Conservation (phyloP, 257 asterid genomes). For the Plantago major region DNA sequence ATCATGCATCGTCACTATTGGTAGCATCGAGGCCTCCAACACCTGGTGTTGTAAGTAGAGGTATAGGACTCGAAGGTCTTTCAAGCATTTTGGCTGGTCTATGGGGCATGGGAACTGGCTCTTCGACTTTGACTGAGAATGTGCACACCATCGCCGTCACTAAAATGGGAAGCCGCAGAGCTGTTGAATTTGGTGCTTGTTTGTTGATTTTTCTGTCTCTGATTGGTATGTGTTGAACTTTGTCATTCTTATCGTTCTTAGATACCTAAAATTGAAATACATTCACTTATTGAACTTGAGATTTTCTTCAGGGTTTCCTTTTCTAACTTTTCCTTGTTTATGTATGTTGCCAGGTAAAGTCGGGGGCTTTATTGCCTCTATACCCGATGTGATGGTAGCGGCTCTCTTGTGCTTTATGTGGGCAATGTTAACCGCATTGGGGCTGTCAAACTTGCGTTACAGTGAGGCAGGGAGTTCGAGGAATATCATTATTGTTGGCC, state of each 20-base stretch:
- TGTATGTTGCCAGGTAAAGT: slow-evolving; percentile 66
- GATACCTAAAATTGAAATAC: not conserved
- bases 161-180: slow-evolving; percentile 98
- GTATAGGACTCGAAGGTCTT: slow-evolving; percentile 97
- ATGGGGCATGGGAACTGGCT: slow-evolving; percentile 97
- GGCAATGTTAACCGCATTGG: slow-evolving; percentile 93
- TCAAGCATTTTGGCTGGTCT: slow-evolving; percentile 92
- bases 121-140: slow-evolving; percentile 91
- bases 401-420: slow-evolving; percentile 97
- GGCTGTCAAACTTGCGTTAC: slow-evolving; percentile 85
- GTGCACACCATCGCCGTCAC: slow-evolving; percentile 99
- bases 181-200: slow-evolving; percentile 81
- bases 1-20: slow-evolving; percentile 88
- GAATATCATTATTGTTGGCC: slow-evolving; percentile 87
- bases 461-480: slow-evolving; percentile 99
- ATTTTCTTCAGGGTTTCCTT: not conserved
- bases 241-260: not conserved
- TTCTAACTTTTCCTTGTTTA: not conserved
- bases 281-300: not conserved
- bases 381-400: slow-evolving; percentile 92
- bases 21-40: slow-evolving; percentile 99
- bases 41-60: slow-evolving; percentile 87
- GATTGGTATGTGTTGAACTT: slow-evolving; percentile 43
- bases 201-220: slow-evolving; percentile 69
- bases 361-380: slow-evolving; percentile 93